These are phyloP conservation scores for Luffa acutangula DNA, from an alignment of 306 rosid species.

Conservation along the genomic window DNA sequence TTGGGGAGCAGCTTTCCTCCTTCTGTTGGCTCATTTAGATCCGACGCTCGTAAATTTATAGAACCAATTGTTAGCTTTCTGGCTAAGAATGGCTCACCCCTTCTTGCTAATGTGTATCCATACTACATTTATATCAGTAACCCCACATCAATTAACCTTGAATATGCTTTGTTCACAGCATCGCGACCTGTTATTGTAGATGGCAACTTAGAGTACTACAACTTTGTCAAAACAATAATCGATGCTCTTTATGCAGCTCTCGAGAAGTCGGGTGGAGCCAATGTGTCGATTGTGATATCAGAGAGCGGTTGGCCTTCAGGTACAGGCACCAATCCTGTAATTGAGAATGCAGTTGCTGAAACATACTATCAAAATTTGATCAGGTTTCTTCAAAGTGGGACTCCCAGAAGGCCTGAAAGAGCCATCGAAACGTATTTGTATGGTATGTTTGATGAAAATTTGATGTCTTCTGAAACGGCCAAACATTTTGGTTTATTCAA, in stretches of 20 bases:
- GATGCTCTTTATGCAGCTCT: conserved; percentile 46
- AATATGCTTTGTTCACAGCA: conserved; percentile 36
- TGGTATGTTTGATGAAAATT: conserved; percentile 24
- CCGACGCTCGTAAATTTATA: conserved; percentile 12
- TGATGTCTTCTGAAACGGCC: conserved; percentile 5
- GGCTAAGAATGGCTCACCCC: conserved; percentile 30
- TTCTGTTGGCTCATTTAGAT: conserved; percentile 16
- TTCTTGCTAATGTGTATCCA: conserved; percentile 59
- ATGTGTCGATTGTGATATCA: conserved; percentile 31
- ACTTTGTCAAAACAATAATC: conserved; percentile 30
- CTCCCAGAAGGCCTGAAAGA: conserved; percentile 27
- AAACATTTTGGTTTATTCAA: conserved; percentile 23
- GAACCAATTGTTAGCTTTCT: conserved; percentile 32
- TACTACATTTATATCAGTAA: conserved; percentile 19
- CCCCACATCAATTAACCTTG: background rate
- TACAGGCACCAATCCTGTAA: conserved; percentile 23
- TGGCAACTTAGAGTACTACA: conserved; percentile 21
- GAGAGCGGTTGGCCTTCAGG: conserved; percentile 71
- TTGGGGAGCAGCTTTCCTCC: conserved; percentile 32
- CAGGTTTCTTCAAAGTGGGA: conserved; percentile 27
- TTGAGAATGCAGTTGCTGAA: conserved; percentile 19
- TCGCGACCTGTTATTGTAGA: conserved; percentile 15
- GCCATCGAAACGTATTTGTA: conserved; percentile 22
- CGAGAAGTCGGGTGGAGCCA: conserved; percentile 29
- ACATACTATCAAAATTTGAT: conserved; percentile 40